These are phyloP conservation scores for Mollisiaceae sp. DNA, from an alignment of 2,329 filamentous ascomycete species.

Conservation along the genomic window DNA sequence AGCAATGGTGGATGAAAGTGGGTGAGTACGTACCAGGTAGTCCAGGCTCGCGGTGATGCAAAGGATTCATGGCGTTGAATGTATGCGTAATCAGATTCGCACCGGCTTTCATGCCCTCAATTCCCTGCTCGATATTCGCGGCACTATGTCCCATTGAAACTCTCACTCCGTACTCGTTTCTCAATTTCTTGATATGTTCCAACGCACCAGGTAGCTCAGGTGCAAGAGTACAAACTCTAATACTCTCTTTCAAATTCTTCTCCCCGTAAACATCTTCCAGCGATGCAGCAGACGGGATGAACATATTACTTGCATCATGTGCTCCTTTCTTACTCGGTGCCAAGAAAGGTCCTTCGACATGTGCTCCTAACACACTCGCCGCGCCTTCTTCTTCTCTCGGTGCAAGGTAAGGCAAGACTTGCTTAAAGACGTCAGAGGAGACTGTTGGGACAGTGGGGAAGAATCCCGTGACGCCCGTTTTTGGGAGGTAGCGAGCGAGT, in stretches of 20 bases:
- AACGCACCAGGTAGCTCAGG: constrained; percentile 53
- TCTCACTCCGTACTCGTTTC: constrained; percentile 35
- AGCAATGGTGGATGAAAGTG: constrained; percentile 45
- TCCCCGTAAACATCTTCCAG: constrained; percentile 51
- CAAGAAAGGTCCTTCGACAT: constrained; percentile 61
- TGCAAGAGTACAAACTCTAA: constrained; percentile 58
- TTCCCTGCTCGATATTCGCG: constrained; percentile 53
- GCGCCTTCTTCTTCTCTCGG: constrained; percentile 49
- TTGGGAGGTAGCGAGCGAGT: constrained; percentile 54
- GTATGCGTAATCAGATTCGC: constrained; percentile 59
- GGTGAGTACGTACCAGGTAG: constrained; percentile 47
- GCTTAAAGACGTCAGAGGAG: constrained; percentile 48
- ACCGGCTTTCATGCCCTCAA: constrained; percentile 51
- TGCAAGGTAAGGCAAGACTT: constrained; percentile 51
- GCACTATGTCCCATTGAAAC: constrained; percentile 50
- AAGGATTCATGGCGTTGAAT: constrained; percentile 58
- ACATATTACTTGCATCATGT: constrained; percentile 45
- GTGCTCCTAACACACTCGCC: constrained; percentile 60
- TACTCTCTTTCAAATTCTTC: constrained; percentile 44
- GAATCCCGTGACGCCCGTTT: constrained; percentile 57
- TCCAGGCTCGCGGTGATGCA: constrained; percentile 56
- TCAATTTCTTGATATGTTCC: constrained; percentile 49
- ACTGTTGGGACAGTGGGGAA: constrained; percentile 60
- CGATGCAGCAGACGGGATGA: constrained; percentile 29
- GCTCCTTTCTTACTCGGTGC: constrained; percentile 58